Conservation (phyloP, 2,329 filamentous ascomycete species). For the Myrmaecium sp. region DNA sequence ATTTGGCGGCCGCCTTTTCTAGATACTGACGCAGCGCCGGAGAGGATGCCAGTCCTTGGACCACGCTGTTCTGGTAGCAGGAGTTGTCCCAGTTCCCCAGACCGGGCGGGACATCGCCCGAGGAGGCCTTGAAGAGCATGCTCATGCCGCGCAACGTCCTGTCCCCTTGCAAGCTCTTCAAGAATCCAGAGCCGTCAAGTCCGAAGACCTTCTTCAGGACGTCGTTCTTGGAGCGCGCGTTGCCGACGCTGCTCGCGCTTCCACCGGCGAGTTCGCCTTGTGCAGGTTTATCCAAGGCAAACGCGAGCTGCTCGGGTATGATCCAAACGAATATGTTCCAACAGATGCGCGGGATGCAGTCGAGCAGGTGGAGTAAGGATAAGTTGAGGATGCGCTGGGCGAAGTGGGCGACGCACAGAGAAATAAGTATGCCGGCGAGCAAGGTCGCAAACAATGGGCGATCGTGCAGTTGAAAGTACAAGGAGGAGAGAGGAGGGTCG, state of each 20-base stretch:
- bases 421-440: no score
- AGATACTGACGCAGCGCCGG: conserved; percentile 53
- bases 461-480: no score
- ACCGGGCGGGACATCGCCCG: conserved; percentile 33
- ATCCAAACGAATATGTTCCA: conserved; percentile 45
- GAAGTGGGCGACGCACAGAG: neutral
- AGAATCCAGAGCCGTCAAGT: conserved; percentile 18
- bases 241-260: no score
- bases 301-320: conserved; percentile 40
- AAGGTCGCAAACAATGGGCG: no score
- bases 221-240: conserved; percentile 22
- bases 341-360: conserved; percentile 30
- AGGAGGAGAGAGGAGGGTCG: no score
- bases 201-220: conserved; percentile 20
- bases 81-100: conserved; percentile 88
- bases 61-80: conserved; percentile 93
- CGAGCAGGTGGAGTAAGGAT: conserved; percentile 8
- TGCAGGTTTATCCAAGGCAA: conserved; percentile 31
- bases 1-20: conserved; percentile 11
- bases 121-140: conserved; percentile 7
- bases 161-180: conserved; percentile 22
- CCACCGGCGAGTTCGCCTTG: no score
- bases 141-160: conserved; percentile 14
- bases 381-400: neutral
- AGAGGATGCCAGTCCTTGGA: conserved; percentile 64